Conservation (phyloP, 441 rosid species). For the Euphorbia neoarborescens region DNA sequence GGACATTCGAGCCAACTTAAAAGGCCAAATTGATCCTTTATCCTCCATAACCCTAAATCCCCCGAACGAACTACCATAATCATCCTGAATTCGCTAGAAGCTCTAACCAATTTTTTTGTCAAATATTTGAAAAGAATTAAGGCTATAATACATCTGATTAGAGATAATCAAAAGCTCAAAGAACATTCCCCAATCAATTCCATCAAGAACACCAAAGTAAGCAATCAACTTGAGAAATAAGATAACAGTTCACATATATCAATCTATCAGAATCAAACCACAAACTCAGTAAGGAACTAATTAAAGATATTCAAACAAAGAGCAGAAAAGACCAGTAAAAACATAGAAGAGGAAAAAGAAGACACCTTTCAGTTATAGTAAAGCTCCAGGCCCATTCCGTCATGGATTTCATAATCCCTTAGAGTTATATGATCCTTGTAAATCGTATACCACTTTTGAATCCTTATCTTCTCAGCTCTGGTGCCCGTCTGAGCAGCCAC, state of each 20-base stretch:
- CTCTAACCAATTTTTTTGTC: not conserved
- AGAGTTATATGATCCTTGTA: slow-evolving; percentile 30
- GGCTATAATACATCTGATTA: not conserved
- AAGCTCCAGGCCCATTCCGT: slow-evolving; percentile 34
- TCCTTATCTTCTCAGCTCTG: slow-evolving; percentile 60
- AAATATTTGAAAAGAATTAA: not conserved
- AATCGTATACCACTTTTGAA: slow-evolving; percentile 67
- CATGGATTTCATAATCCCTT: slow-evolving; percentile 28
- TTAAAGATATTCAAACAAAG: not conserved
- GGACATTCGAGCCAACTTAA: not conserved
- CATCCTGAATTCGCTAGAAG: not conserved
- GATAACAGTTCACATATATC: not conserved
- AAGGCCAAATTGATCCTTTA: not conserved
- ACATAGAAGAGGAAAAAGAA: not conserved
- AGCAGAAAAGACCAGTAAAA: not conserved
- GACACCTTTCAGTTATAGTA: slow-evolving; percentile 23
- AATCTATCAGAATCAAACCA: not conserved
- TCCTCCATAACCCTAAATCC: not conserved
- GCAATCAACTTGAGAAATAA: not conserved
- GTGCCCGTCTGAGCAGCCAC: slow-evolving; percentile 83
- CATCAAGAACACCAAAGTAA: not conserved
- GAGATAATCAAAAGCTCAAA: not conserved
- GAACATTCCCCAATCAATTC: not conserved
- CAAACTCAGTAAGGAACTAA: not conserved
- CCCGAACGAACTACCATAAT: too few relatives aligned